These are phyloP conservation scores for Chrysosporium keratinophilum DNA, from an alignment of 2,329 filamentous ascomycete genomes.

Conservation along the genomic window DNA sequence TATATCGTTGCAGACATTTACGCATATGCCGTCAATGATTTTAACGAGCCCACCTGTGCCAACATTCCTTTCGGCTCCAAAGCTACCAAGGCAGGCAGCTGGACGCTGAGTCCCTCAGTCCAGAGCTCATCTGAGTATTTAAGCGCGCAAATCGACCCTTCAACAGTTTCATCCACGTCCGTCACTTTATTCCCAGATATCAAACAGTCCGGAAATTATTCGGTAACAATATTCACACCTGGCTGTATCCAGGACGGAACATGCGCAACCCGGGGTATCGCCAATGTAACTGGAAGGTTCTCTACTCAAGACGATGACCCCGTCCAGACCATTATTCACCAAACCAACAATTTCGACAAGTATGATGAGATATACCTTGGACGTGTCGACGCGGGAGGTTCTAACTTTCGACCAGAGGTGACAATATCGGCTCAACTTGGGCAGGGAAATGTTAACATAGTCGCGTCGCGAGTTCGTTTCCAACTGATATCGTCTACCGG, in stretches of 20 bases:
- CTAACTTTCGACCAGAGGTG: slow-evolving; percentile 66
- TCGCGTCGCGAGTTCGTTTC: slow-evolving; percentile 83
- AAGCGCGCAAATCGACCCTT: slow-evolving; percentile 53
- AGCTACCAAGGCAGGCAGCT: slow-evolving; percentile 62
- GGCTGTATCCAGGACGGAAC: slow-evolving; percentile 73
- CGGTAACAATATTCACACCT: slow-evolving; percentile 82
- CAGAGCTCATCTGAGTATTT: slow-evolving; percentile 64
- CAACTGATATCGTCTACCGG: slow-evolving; percentile 52
- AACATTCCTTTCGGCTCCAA: slow-evolving; percentile 54
- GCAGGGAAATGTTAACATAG: slow-evolving; percentile 57
- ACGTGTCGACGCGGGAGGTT: slow-evolving; percentile 63
- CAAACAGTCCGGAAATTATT: slow-evolving; percentile 80
- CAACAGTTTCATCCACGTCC: slow-evolving; percentile 48
- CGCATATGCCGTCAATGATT: slow-evolving; percentile 71
- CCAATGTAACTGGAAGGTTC: slow-evolving; percentile 70
- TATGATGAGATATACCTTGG: slow-evolving; percentile 89
- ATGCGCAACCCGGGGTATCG: slow-evolving; percentile 64
- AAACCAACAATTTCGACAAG: slow-evolving; percentile 94
- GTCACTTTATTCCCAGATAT: slow-evolving; percentile 79
- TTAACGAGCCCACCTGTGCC: slow-evolving; percentile 79
- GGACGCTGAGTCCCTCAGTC: slow-evolving; percentile 57
- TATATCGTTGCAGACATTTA: slow-evolving; percentile 50
- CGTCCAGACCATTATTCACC: slow-evolving; percentile 57
- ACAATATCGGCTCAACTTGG: slow-evolving; percentile 61
- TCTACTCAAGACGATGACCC: slow-evolving; percentile 40